Base-by-base conservation (phyloP, 805 yeast species). In the Phaffomyces antillensis region DNA sequence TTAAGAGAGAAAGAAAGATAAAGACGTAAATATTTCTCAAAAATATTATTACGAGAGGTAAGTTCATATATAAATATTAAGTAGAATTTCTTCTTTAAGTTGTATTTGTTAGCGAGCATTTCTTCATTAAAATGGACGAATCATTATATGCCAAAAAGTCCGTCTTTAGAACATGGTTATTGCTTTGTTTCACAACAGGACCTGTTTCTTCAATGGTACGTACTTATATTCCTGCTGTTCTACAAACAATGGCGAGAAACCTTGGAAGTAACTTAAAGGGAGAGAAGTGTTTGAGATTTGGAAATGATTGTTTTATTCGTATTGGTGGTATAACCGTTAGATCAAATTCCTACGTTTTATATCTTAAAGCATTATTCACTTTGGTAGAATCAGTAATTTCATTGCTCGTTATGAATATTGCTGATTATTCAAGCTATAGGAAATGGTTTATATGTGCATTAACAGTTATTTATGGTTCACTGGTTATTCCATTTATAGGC, bases 171-270 rank as follows among this genome's bases (percentile, higher is more conserved):
- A 50, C 67, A 13, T 69, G 74, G 74, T 52, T 69, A 3, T 52
- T 66, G 7, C 46, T 69, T 7, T 67, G 72, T 46, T 68, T 61
- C 48, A 53, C 68, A 4, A 68, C 72, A 2, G 74, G 74, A 2
- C 73, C 73, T 2, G 70, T 66, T 0, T 62, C 72, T 1, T 63
- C 72, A 8, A 66, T 69, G 72, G 45, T 65, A 5, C 56, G 69
- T 43, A 60, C 70, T 1, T 69, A 69, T 46, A 66, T 69, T 17
- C 70, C 72, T 8, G 72, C 71, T 0, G 62, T 60, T 0, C 60
- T 69, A 26, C 72, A 68, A 52, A 64, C 72, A 1, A 55, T 61
- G 24, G 68, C 70, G 3, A 42, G 58, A 12, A 44, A 52, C 0
- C 50, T 68, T 15, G 73, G 73, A 7, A 43, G 45, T 18, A 61